Conservation (phyloP, 768 basidiomycete genomes). For the Cytidiella melzeri region DNA sequence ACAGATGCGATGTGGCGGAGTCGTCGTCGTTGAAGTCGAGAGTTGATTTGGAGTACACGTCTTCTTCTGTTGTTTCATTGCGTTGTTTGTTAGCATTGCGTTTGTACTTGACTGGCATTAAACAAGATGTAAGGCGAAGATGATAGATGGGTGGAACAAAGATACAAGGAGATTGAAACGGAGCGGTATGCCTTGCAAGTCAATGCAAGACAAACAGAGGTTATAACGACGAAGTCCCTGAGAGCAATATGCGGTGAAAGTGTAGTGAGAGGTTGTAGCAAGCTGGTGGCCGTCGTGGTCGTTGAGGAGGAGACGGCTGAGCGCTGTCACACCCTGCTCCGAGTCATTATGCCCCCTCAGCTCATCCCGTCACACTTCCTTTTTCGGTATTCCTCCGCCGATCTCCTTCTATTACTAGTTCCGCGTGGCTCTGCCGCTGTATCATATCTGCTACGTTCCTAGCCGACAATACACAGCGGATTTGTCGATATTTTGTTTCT, state of each 20-base stretch:
- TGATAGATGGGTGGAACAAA: constrained; percentile 4
- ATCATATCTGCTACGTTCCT: not conserved
- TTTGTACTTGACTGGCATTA: constrained; percentile 23
- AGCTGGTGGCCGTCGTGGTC: constrained; percentile 10
- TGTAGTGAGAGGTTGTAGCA: not conserved
- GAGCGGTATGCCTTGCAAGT: constrained; percentile 13
- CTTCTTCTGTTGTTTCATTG: constrained; percentile 6
- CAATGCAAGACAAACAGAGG: constrained; percentile 16
- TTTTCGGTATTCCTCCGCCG: constrained; percentile 1
- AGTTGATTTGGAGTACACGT: constrained; percentile 7
- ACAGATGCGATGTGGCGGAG: constrained; percentile 6
- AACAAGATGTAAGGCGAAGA: constrained; percentile 11
- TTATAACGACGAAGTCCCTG: not conserved
- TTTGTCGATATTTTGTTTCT: not conserved
- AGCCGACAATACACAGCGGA: not conserved
- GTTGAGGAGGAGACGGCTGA: constrained; percentile 13
- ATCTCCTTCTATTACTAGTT: not conserved
- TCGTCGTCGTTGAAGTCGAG: constrained; percentile 12
- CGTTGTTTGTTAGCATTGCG: constrained; percentile 21
- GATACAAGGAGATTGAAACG: constrained; percentile 4
- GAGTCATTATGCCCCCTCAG: constrained; percentile 9
- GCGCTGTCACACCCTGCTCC: constrained; percentile 4
- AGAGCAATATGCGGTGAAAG: not conserved
- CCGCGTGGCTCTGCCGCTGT: not conserved
- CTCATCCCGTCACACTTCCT: constrained; percentile 6